Percentiles rank a stretch among this genome's conserved stretches.
Evolutionary conservation across 2,329 filamentous ascomycete species (phyloP).

Genomic region (Phyllosticta citribraziliensis): DNA sequence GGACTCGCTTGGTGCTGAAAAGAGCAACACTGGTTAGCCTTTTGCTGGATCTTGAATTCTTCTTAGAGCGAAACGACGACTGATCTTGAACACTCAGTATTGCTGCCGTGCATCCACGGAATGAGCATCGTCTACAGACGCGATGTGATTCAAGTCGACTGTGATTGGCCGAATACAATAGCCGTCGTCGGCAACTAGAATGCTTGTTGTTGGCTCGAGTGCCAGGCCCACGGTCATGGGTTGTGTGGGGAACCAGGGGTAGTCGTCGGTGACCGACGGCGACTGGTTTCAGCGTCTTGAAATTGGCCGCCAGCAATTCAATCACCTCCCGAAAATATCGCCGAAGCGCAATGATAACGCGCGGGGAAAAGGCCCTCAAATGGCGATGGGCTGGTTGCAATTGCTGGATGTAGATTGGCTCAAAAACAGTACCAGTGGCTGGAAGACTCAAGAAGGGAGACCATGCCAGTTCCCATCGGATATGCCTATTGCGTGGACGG

Average conservation of each 20-base stretch:
- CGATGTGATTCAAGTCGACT: not conserved
- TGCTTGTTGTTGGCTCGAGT: not conserved
- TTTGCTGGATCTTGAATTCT: not conserved
- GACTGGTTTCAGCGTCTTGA: not conserved
- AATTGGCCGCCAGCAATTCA: not conserved
- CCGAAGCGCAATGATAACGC: not conserved
- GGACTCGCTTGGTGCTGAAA: not conserved
- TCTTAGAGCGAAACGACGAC: not conserved
- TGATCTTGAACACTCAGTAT: not conserved
- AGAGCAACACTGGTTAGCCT: not conserved
- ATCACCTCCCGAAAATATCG: not conserved
- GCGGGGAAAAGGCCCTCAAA: not conserved
- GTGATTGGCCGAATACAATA: not conserved
- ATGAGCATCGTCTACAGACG: not conserved
- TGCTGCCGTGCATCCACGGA: not conserved
- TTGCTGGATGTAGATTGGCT: too few relatives aligned
- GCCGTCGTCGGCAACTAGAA: not conserved
- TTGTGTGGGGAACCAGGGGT: not conserved
- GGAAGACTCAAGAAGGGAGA: too few relatives aligned
- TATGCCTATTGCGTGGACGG: too few relatives aligned
- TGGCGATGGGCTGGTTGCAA: not conserved
- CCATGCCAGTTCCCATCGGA: too few relatives aligned
- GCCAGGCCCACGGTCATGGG: not conserved
- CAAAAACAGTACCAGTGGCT: too few relatives aligned
- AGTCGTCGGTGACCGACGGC: not conserved